Percentiles rank a stretch among this genome's conserved stretches.
Conservation (phyloP, 371 early-diverging fungal species). For the Mortierella sp. region DNA sequence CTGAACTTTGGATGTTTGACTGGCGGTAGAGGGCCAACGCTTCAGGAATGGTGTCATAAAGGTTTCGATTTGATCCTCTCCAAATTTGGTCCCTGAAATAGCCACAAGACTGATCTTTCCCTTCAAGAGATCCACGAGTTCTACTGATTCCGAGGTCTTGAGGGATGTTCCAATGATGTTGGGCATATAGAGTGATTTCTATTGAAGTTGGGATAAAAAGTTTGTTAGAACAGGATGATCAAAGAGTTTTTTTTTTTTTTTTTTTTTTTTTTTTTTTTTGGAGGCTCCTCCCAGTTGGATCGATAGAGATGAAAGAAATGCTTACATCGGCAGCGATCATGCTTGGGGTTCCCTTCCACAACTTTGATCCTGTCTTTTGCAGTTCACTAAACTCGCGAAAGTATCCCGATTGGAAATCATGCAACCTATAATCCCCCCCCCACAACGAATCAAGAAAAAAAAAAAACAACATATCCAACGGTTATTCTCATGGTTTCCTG, state of each 20-base stretch:
- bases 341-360: conserved; percentile 40
- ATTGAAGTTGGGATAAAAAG: conserved; percentile 1
- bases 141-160: conserved; percentile 58
- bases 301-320: not conserved
- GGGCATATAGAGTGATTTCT: conserved; percentile 78
- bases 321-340: conserved; percentile 47
- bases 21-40: conserved; percentile 15
- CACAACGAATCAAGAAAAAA: not conserved
- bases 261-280: too few relatives aligned
- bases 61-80: conserved; percentile 63
- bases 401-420: conserved; percentile 50
- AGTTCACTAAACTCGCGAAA: conserved; percentile 49
- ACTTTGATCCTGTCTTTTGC: conserved; percentile 41
- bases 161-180: conserved; percentile 72
- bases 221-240: too few relatives aligned
- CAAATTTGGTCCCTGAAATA: conserved; percentile 77
- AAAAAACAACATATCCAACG: not conserved
- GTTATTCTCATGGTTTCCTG: not conserved
- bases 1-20: conserved; percentile 20
- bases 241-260: too few relatives aligned
- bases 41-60: conserved; percentile 47
- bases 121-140: conserved; percentile 65
- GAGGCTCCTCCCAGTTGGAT: too few relatives aligned
- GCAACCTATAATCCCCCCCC: conserved; percentile 16
- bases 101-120: conserved; percentile 71